These are phyloP conservation scores for Halophytophthora batemanensis DNA, from an alignment of 352 stramenopile genomes.

Conservation along the genomic window DNA sequence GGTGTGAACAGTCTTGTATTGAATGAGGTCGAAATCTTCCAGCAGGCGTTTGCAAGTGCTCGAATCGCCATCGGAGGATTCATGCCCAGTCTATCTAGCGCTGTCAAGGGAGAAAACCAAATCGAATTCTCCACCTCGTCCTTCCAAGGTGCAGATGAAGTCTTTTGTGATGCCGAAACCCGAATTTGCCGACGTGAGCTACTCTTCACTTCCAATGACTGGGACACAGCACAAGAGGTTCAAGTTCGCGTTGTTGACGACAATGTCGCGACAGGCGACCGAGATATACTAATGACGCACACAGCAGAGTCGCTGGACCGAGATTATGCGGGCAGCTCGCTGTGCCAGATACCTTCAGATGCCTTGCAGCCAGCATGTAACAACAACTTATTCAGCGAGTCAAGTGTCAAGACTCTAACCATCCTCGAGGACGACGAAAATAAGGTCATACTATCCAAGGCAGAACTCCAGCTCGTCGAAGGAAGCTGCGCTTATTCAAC, in stretches of 20 bases:
- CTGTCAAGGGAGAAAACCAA: conserved; percentile 38
- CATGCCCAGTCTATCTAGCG: conserved; percentile 42
- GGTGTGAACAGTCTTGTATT: conserved; percentile 54
- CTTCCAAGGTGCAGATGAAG: conserved; percentile 13
- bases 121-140: conserved; percentile 30
- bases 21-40: conserved; percentile 67
- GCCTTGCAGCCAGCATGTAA: conserved; percentile 19
- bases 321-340: conserved; percentile 36
- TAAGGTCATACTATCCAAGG: conserved; percentile 47
- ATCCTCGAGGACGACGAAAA: conserved; percentile 69
- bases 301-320: conserved; percentile 38
- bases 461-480: conserved; percentile 41
- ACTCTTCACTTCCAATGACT: conserved; percentile 57
- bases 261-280: conserved; percentile 48
- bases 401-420: conserved; percentile 43
- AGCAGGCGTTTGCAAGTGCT: conserved; percentile 51
- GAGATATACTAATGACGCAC: conserved; percentile 47
- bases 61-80: conserved; percentile 47
- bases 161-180: conserved; percentile 31
- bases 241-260: conserved; percentile 45
- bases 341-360: conserved; percentile 13
- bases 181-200: conserved; percentile 54
- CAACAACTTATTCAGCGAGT: conserved; percentile 38
- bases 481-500: conserved; percentile 45
- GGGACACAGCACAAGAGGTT: conserved; percentile 34